Conservation (phyloP, 306 rosid genomes). For the Ochetophila trinervis region DNA sequence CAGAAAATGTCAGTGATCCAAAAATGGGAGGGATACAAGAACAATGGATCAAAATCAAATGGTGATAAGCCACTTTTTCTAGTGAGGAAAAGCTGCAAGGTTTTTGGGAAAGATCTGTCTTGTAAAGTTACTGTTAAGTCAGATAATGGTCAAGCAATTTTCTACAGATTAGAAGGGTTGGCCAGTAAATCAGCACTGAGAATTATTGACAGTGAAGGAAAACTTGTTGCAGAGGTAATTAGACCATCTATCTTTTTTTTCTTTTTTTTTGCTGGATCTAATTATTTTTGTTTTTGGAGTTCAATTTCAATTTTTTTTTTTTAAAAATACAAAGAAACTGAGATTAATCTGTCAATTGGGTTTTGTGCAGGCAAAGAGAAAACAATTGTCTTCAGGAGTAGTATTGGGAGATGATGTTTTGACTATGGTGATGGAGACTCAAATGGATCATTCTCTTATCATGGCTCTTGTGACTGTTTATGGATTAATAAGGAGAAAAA, state of each 20-base stretch:
- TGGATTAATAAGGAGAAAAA: constrained; percentile 26
- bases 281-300: not conserved
- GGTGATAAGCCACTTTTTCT: constrained; percentile 19
- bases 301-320: not conserved
- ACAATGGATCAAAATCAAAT: constrained; percentile 1
- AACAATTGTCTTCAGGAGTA: constrained; percentile 22
- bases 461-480: constrained; percentile 46
- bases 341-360: constrained; percentile 5
- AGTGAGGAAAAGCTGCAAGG: constrained; percentile 21
- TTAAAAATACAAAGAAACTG: not conserved
- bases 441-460: constrained; percentile 33
- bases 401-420: constrained; percentile 39
- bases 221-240: constrained; percentile 22
- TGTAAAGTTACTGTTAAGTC: constrained; percentile 15
- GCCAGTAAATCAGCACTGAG: constrained; percentile 26
- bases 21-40: constrained; percentile 16
- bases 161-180: constrained; percentile 26
- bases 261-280: not conserved
- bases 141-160: constrained; percentile 5
- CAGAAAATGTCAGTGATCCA: constrained; percentile 9
- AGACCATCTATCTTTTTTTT: not conserved
- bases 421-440: constrained; percentile 33
- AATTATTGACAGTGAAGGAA: constrained; percentile 19
- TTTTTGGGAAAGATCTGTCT: constrained; percentile 2
- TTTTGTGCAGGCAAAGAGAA: constrained; percentile 24